Conservation (phyloP, 2,329 filamentous ascomycete genomes). For the Blumeria graminis region DNA sequence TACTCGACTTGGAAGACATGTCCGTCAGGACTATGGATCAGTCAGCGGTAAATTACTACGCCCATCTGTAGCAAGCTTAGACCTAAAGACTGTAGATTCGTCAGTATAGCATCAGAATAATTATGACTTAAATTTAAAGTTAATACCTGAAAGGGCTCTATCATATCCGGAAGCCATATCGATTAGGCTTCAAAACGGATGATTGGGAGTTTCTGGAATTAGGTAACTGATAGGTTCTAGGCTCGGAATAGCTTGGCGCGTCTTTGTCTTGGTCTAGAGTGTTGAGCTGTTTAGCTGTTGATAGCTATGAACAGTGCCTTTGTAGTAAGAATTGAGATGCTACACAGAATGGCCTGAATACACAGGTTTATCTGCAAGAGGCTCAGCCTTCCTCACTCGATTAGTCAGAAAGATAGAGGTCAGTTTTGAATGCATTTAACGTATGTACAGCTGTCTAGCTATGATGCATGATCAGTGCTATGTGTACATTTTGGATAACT, state of each 20-base stretch:
- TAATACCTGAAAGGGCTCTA: constrained; percentile 81
- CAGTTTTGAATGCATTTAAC: too few relatives aligned
- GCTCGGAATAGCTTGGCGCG: background rate
- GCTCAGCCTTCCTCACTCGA: too few relatives aligned
- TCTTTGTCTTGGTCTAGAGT: background rate
- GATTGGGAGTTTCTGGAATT: too few relatives aligned
- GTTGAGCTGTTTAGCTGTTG: background rate
- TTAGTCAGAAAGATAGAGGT: too few relatives aligned
- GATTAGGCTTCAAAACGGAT: background rate
- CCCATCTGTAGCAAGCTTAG: constrained; percentile 10
- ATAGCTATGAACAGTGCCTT: background rate
- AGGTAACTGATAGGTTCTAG: background rate
- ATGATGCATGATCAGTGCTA: too few relatives aligned
- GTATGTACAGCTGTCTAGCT: too few relatives aligned
- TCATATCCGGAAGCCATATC: constrained; percentile 91
- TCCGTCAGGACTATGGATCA: constrained; percentile 61
- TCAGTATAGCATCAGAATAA: constrained; percentile 20
- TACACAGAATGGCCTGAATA: background rate
- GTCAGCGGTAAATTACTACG: constrained; percentile 20
- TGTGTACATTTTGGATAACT: too few relatives aligned
- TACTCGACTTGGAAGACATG: constrained; percentile 99
- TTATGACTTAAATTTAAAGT: constrained; percentile 10
- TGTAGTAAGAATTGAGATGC: background rate
- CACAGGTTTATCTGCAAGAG: background rate
- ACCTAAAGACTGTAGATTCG: constrained; percentile 54